Evolutionary conservation across 163 green algal genomes (phyloP).

Genomic region (Chloromonas sp.): DNA sequence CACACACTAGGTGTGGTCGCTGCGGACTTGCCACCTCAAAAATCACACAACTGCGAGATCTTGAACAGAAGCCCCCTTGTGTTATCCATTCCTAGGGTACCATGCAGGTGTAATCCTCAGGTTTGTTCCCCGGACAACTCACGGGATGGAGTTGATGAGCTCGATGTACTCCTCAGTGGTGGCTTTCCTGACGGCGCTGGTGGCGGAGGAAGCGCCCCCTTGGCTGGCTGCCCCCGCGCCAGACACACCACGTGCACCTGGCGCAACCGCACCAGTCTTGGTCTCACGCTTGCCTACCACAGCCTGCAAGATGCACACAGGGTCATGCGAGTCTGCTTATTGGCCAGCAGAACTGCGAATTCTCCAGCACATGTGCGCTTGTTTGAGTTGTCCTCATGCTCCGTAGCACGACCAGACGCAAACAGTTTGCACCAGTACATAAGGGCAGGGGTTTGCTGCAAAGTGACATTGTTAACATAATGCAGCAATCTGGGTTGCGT

Average conservation of each 20-base stretch:
- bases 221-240: not conserved
- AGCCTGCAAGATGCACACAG: not conserved
- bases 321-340: no score
- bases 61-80: no score
- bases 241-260: not conserved
- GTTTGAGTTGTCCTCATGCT: not conserved
- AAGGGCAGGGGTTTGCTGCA: not conserved
- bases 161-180: slow-evolving; percentile 46
- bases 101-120: no score
- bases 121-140: not conserved
- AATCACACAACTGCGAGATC: no score
- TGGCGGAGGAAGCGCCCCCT: slow-evolving; percentile 16
- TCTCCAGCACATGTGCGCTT: no score
- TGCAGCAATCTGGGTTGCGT: no score
- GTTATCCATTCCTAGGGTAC: no score
- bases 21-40: no score
- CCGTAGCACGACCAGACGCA: not conserved
- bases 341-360: not conserved
- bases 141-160: slow-evolving; percentile 31
- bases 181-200: slow-evolving; percentile 21
- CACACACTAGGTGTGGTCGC: not conserved
- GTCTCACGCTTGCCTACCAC: slow-evolving; percentile 7
- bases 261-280: no score
- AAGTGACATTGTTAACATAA: no score
- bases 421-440: not conserved